Evolutionary conservation across 768 basidiomycete species (phyloP).

Genomic region (Cyclocybe cylindracea): DNA sequence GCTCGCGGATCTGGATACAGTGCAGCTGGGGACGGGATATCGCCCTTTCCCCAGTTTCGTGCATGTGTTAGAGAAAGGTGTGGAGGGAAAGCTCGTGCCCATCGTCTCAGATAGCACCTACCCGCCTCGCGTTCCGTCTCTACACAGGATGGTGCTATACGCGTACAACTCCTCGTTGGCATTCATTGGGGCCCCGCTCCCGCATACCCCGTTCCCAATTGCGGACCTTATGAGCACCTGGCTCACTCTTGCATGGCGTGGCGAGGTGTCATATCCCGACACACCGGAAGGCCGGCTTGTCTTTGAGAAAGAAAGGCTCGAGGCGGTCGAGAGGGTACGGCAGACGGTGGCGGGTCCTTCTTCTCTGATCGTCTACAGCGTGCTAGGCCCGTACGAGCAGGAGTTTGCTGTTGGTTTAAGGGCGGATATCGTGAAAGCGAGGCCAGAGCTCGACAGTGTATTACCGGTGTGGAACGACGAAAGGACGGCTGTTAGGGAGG

Average conservation of each 20-base stretch:
- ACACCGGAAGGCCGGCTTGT: slow-evolving; percentile 31
- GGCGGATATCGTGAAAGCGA: slow-evolving; percentile 30
- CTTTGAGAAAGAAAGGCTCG: slow-evolving; percentile 39
- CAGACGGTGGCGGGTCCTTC: slow-evolving; percentile 25
- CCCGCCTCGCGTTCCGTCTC: slow-evolving; percentile 41
- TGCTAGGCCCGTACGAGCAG: slow-evolving; percentile 35
- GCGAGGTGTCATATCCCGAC: slow-evolving; percentile 31
- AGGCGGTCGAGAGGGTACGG: slow-evolving; percentile 20
- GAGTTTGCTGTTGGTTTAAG: slow-evolving; percentile 35
- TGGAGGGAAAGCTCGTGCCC: slow-evolving; percentile 16
- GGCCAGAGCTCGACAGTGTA: slow-evolving; percentile 27
- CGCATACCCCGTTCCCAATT: slow-evolving; percentile 49
- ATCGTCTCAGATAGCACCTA: slow-evolving; percentile 26
- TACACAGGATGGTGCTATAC: slow-evolving; percentile 48
- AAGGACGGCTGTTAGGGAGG: slow-evolving; percentile 29
- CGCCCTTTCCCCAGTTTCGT: slow-evolving; percentile 41
- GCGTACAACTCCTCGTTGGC: slow-evolving; percentile 46
- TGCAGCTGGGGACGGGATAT: slow-evolving; percentile 51
- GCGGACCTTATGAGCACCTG: slow-evolving; percentile 52
- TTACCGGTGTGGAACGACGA: slow-evolving; percentile 39
- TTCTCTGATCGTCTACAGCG: slow-evolving; percentile 36
- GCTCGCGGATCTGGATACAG: slow-evolving; percentile 40
- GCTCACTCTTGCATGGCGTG: slow-evolving; percentile 44
- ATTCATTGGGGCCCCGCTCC: slow-evolving; percentile 43
- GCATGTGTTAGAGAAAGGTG: slow-evolving; percentile 27